phyloP scores from a whole-genome alignment of 2,329 filamentous ascomycete genomes.

The Paecilomyces sp. region DNA sequence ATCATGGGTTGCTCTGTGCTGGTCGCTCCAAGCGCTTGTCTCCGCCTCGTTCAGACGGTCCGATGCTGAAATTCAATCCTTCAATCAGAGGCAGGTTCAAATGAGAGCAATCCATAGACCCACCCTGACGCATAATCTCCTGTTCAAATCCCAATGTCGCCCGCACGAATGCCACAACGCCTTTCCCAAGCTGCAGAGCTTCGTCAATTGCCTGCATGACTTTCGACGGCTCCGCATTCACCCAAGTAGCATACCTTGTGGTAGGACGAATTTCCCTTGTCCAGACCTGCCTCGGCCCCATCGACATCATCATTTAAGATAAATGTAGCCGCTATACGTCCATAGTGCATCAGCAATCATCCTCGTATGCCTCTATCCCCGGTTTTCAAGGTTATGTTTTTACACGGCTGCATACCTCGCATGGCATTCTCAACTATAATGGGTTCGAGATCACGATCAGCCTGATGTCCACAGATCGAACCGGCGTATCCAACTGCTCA shows the following conservation, averaged over 20 bases:
- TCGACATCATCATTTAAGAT: conserved; percentile 91
- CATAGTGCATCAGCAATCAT: conserved; percentile 3
- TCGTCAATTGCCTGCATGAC: conserved; percentile 3
- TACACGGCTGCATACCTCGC: conserved; percentile 29
- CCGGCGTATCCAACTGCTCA: not conserved
- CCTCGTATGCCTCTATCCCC: not conserved
- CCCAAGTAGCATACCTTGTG: conserved; percentile 52
- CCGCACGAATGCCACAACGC: conserved; percentile 75
- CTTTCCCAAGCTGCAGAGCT: conserved; percentile 58
- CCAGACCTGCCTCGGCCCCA: conserved; percentile 66
- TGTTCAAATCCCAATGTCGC: conserved; percentile 89
- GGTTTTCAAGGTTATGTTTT: not conserved
- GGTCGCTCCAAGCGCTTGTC: conserved; percentile 65
- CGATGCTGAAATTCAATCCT: conserved; percentile 46
- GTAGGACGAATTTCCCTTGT: conserved; percentile 72
- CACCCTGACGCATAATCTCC: conserved; percentile 73
- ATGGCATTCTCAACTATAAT: conserved; percentile 33
- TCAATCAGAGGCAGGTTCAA: conserved; percentile 10
- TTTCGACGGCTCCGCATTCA: not conserved
- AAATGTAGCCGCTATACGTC: conserved; percentile 52
- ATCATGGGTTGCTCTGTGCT: conserved; percentile 66
- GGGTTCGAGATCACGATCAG: conserved; percentile 10
- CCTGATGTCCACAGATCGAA: conserved; percentile 4
- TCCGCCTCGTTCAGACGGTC: conserved; percentile 68
- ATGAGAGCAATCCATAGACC: conserved; percentile 9